Conservation (phyloP, 2,329 filamentous ascomycete genomes). For the Nemania abortiva region DNA sequence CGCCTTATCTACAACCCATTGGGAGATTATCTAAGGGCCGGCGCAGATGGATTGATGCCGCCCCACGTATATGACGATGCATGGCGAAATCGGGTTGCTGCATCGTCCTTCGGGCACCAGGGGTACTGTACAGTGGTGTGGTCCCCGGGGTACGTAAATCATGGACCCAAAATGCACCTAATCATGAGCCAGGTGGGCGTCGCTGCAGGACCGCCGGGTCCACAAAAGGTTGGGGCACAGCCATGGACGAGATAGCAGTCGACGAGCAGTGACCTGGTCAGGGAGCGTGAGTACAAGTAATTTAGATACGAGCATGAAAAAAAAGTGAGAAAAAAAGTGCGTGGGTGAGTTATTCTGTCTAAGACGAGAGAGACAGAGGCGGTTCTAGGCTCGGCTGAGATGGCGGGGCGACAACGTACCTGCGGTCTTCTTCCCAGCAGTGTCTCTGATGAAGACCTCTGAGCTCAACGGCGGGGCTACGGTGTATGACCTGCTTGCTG, state of each 20-base stretch:
- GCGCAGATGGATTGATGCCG: conserved; percentile 1
- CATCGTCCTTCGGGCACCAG: conserved; percentile 10
- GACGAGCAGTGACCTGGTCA: conserved; percentile 41
- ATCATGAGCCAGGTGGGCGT: conserved; percentile 28
- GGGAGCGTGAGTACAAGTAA: conserved; percentile 1
- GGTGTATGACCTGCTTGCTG: conserved; percentile 46
- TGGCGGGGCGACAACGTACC: conserved; percentile 39
- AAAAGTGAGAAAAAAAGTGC: not conserved
- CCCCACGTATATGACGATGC: conserved; percentile 6
- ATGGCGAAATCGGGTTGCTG: conserved; percentile 3
- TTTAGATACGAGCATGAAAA: not conserved
- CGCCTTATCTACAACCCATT: conserved; percentile 15
- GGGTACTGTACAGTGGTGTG: not conserved
- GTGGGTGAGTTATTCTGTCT: not conserved
- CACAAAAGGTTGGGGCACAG: conserved; percentile 52
- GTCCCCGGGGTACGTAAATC: conserved; percentile 4
- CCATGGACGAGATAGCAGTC: conserved; percentile 47
- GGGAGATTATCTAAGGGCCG: conserved; percentile 7
- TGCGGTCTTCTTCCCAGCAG: conserved; percentile 29
- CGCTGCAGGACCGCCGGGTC: conserved; percentile 49
- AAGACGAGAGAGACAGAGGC: not conserved
- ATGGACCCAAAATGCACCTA: conserved; percentile 13
- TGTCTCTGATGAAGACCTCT: conserved; percentile 44
- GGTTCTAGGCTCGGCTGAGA: conserved; percentile 14
- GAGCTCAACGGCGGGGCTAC: conserved; percentile 42